Evolutionary conservation across 1,284 basidiomycete genomes (phyloP), one percentile per base, ranked within the genome.

Genomic region (Leccinum angustisporum): DNA sequence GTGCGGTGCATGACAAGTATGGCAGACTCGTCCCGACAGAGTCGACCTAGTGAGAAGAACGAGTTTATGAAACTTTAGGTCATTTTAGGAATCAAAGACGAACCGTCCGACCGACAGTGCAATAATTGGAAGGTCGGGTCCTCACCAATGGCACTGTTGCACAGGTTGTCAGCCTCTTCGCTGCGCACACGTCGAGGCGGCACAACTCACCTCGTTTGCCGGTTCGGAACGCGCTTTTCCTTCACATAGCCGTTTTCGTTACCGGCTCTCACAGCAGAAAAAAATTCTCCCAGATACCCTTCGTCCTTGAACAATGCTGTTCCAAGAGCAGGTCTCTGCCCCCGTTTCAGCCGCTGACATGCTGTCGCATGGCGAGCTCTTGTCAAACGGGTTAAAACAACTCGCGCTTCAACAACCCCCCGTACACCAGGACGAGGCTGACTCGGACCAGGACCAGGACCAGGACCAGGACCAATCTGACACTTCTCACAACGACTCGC

Each of bases 11-110:
- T 7, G 68, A 70, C 77, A 61, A 67, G 72, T 74, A 75, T 76
- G 78, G 79, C 68, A 79, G 75, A 71, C 64, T 25, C 63, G 79
- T 68, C 65, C 72, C 72, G 73, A 73, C 63, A 63, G 58, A 67
- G 64, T 50, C 60, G 57, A 57, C 52, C 59, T 65, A 69, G 68
- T 65, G 68, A 69, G 62, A 67, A 68, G 66, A 73, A 65, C 66
- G 54, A 13, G 58, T 64, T 73, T 65, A 75, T 76, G 74, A 73
- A 73, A 76, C 72, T 74, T 69, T 74, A 65, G 67, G 56, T 70
- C 67, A 55, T 62, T 71, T 74, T 67, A 65, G 72, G 70, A 76
- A 75, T 74, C 57, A 76, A 76, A 61, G 73, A 54, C 53, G 65
- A 46, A 46, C 43, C 10, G 40, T 43, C 38, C 40, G 40, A 40